Evolutionary conservation across 371 early-diverging fungal genomes (phyloP).

Genomic region (Syncephalastrum monosporum): DNA sequence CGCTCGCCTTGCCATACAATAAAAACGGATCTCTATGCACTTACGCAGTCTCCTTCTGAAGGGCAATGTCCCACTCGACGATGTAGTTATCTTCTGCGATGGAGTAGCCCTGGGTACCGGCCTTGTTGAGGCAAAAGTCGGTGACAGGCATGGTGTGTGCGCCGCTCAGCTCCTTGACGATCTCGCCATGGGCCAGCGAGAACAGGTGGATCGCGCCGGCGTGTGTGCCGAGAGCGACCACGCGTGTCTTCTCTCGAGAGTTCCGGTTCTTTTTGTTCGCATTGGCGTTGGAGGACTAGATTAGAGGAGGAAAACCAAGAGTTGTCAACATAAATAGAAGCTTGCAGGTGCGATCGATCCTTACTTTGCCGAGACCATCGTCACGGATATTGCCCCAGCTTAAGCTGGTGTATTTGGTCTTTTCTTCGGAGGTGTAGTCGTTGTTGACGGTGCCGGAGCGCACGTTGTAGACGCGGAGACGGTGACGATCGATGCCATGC

Average conservation of each 20-base stretch:
- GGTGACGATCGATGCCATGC: slow-evolving; percentile 68
- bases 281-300: slow-evolving; percentile 21
- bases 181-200: slow-evolving; percentile 62
- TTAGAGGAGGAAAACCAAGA: neutral
- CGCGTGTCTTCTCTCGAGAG: slow-evolving; percentile 34
- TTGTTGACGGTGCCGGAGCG: slow-evolving; percentile 64
- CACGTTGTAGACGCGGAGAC: slow-evolving; percentile 70
- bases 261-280: slow-evolving; percentile 52
- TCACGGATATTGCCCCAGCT: slow-evolving; percentile 61
- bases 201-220: slow-evolving; percentile 65
- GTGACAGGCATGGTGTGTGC: slow-evolving; percentile 64
- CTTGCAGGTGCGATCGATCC: neutral
- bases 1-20: no score
- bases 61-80: slow-evolving; percentile 74
- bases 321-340: neutral
- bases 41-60: slow-evolving; percentile 54
- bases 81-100: slow-evolving; percentile 65
- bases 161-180: slow-evolving; percentile 50
- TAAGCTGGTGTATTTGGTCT: slow-evolving; percentile 61
- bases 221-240: slow-evolving; percentile 66
- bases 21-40: neutral
- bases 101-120: slow-evolving; percentile 64
- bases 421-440: slow-evolving; percentile 58
- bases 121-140: slow-evolving; percentile 66
- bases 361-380: slow-evolving; percentile 38